Evolutionary conservation across 1,139 yeast species (phyloP).

Genomic region (Geotrichum carabidarum): DNA sequence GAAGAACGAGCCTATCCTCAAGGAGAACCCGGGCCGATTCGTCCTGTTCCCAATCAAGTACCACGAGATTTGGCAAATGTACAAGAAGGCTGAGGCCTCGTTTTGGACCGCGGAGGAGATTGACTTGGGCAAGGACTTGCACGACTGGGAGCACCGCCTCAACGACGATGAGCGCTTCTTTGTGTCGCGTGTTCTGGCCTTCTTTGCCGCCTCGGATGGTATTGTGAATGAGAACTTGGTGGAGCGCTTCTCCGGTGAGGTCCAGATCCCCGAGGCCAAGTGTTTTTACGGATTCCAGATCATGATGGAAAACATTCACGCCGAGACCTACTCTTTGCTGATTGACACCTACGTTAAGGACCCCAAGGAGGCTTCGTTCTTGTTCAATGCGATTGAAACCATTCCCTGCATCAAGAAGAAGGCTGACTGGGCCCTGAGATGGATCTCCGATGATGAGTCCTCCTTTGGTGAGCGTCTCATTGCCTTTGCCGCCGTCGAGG

Average conservation of each 20-base stretch:
- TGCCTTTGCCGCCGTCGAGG: conserved; percentile 98
- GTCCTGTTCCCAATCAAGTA: conserved; percentile 96
- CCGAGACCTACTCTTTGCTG: conserved; percentile 91
- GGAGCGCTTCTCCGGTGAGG: conserved; percentile 95
- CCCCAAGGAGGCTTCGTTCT: conserved; percentile 79
- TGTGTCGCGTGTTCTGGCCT: conserved; percentile 88
- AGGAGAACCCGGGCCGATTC: conserved; percentile 83
- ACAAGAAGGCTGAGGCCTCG: conserved; percentile 97
- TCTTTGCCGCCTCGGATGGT: conserved; percentile 97
- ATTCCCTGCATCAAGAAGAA: conserved; percentile 92
- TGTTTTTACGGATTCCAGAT: conserved; percentile 98
- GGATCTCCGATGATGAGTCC: conserved; percentile 86
- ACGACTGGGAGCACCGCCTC: conserved; percentile 83
- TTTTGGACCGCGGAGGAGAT: conserved; percentile 99
- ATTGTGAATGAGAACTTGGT: conserved; percentile 95
- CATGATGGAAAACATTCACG: conserved; percentile 98
- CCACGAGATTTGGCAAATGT: conserved; percentile 98
- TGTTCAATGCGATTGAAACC: conserved; percentile 90
- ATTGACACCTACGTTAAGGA: conserved; percentile 94
- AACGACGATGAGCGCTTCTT: conserved; percentile 88
- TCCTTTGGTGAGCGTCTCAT: conserved; percentile 91
- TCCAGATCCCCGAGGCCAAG: conserved; percentile 95
- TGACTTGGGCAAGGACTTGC: conserved; percentile 83
- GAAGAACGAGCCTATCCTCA: conserved; percentile 81
- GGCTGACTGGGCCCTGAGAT: conserved; percentile 96